Evolutionary conservation across 2,329 filamentous ascomycete genomes (phyloP), one percentile per base, ranked within the genome.

Genomic region (Xylariaceae sp.): DNA sequence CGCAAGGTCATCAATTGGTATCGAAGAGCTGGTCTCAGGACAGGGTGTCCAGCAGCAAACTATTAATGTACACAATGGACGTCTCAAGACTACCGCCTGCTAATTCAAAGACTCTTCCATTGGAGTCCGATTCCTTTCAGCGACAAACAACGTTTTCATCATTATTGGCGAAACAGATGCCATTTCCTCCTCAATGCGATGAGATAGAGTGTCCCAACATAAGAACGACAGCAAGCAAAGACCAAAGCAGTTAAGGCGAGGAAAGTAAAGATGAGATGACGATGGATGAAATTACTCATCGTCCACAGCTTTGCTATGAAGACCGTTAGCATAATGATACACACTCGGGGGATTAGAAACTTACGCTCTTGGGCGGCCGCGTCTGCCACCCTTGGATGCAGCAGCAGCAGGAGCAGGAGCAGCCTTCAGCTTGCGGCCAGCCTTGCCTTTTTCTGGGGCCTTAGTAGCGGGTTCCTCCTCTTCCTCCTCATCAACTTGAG

Each of bases 381-480:
- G 61, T 50, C 37, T 52, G 20, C 21, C 41, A 21, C 20, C 43
- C 49, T 67, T 64, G 43, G 59, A 44, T 32, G 61, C 56, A 29
- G 50, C 39, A 29, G 47, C 52, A 5, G 57, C 49, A 35, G 59
- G 54, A 15, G 41, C 43, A 26, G 43, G 55, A 3, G 57, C 58
- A 7, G 59, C 52, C 62, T 65, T 65, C 21, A 58, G 20, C 55
- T 64, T 64, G 29, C 67, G 65, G 37, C 62, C 60, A 40, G 64
- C 63, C 62, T 69, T 72, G 24, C 67, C 58, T 63, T 64, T 64
- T 1, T 52, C 44, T 20, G 52, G 52, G 6, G 57, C 32, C 50
- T 63, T 75, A 10, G 37, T 18, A 30, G 50, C 49, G n/a, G 70
- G 60, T 61, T 74, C 57, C 11, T 64, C 63, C 1, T 66, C 64